phyloP scores from a whole-genome alignment of 1,284 basidiomycete species.

The Peniophora sp. region DNA sequence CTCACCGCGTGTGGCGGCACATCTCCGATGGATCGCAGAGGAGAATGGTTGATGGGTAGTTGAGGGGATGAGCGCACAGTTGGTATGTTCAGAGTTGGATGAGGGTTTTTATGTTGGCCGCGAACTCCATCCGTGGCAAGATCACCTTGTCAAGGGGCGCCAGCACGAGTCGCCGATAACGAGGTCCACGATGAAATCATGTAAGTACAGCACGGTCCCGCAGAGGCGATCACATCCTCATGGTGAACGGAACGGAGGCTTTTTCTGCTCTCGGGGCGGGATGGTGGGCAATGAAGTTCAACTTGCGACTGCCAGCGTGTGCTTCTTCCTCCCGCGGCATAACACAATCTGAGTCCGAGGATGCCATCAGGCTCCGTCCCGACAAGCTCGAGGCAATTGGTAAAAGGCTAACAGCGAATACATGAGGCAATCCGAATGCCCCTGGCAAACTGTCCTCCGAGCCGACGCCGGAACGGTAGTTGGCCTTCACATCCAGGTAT shows the following conservation, averaged over 20 bases:
- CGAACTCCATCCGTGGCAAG: background rate
- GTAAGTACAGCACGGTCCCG: background rate
- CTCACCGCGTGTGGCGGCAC: no score
- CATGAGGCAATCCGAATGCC: no score
- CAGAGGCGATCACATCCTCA: background rate
- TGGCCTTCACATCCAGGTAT: no score
- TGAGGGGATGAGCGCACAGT: conserved; percentile 10
- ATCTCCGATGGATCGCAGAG: background rate
- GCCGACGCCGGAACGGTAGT: no score
- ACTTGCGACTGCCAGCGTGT: no score
- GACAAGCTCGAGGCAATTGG: no score
- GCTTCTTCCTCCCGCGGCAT: no score
- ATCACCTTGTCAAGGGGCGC: background rate
- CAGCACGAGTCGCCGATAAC: conserved; percentile 3
- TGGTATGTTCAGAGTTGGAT: conserved; percentile 8
- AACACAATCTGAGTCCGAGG: no score
- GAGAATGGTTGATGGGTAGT: conserved; percentile 11
- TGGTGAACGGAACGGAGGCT: background rate
- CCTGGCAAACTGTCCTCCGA: no score
- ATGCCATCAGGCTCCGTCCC: no score
- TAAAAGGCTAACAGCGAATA: no score
- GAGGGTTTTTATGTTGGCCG: conserved; percentile 4
- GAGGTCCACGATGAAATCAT: conserved; percentile 5
- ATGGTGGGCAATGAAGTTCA: background rate
- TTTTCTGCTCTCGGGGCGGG: background rate